A percentile compares a stretch with the other conserved stretches of the same genome.
These are phyloP conservation scores for Dioscorea alata DNA, from an alignment of 106 monocot genomes.

Conservation along the genomic window DNA sequence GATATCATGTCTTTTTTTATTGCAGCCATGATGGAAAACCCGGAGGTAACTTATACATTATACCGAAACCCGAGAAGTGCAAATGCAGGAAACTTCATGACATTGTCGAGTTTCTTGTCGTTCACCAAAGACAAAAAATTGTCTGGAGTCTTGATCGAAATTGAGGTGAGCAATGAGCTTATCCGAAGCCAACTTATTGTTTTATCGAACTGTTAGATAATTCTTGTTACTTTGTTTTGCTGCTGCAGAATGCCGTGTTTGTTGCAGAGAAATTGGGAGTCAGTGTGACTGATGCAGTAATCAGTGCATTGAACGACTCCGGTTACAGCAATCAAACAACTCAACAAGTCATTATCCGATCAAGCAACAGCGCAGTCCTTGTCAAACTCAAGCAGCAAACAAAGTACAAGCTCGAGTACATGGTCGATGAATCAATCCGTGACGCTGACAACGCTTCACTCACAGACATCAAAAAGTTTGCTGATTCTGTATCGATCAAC, in stretches of 20 bases:
- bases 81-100: conserved; percentile 55
- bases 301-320: conserved; percentile 33
- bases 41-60: conserved; percentile 14
- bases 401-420: conserved; percentile 55
- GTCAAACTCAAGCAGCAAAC: conserved; percentile 45
- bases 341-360: conserved; percentile 57
- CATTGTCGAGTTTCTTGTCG: conserved; percentile 56
- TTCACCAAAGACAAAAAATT: conserved; percentile 47
- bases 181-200: neutral
- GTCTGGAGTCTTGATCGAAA: conserved; percentile 60
- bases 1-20: neutral
- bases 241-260: conserved; percentile 52
- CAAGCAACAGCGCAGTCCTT: conserved; percentile 66
- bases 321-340: conserved; percentile 46
- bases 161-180: conserved; percentile 45
- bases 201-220: neutral
- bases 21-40: conserved; percentile 48
- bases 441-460: conserved; percentile 38
- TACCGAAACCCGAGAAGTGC: conserved; percentile 43
- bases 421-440: conserved; percentile 36
- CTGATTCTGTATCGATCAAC: conserved; percentile 43
- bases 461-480: conserved; percentile 52
- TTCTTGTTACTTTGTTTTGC: conserved; percentile 3
- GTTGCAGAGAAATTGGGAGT: conserved; percentile 35
- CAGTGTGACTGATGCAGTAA: conserved; percentile 34